Conservation (phyloP, 306 rosid species). For the Leucaena leucocephala region DNA sequence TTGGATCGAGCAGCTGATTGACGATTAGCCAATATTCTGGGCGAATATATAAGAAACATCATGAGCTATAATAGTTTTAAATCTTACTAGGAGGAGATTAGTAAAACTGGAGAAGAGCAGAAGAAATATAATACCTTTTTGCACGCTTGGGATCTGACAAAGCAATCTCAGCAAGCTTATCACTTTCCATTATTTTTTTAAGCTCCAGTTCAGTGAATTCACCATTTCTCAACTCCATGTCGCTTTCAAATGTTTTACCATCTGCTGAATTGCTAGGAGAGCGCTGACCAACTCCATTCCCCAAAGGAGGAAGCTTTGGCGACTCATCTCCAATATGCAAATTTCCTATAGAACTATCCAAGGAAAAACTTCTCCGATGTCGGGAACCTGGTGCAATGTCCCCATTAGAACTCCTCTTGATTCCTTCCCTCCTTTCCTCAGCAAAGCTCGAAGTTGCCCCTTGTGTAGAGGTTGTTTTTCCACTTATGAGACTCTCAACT, state of each 20-base stretch:
- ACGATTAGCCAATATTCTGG: constrained; percentile 91
- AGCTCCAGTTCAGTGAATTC: constrained; percentile 71
- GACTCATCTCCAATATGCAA: constrained; percentile 61
- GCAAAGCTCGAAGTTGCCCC: constrained; percentile 49
- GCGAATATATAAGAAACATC: constrained; percentile 13
- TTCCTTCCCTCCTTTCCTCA: constrained; percentile 67
- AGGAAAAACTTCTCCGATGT: constrained; percentile 74
- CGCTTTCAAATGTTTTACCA: constrained; percentile 50
- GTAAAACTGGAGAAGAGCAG: background rate
- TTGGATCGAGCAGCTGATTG: constrained; percentile 94
- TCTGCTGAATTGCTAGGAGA: constrained; percentile 58
- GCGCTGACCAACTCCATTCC: constrained; percentile 47
- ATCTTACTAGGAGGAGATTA: background rate
- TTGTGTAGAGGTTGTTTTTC: constrained; percentile 33
- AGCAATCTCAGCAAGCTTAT: constrained; percentile 81
- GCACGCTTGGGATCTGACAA: constrained; percentile 87
- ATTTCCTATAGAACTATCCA: constrained; percentile 77
- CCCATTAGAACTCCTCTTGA: constrained; percentile 66
- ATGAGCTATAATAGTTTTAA: background rate
- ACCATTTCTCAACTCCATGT: constrained; percentile 62
- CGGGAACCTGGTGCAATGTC: constrained; percentile 48
- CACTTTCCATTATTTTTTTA: constrained; percentile 73
- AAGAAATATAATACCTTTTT: constrained; percentile 58
- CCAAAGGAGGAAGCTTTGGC: constrained; percentile 51
- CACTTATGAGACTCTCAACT: constrained; percentile 67